Evolutionary conservation across 345 rosid genomes (phyloP), one percentile per base, ranked within the genome.

Genomic region (Syzygium oleosum): DNA sequence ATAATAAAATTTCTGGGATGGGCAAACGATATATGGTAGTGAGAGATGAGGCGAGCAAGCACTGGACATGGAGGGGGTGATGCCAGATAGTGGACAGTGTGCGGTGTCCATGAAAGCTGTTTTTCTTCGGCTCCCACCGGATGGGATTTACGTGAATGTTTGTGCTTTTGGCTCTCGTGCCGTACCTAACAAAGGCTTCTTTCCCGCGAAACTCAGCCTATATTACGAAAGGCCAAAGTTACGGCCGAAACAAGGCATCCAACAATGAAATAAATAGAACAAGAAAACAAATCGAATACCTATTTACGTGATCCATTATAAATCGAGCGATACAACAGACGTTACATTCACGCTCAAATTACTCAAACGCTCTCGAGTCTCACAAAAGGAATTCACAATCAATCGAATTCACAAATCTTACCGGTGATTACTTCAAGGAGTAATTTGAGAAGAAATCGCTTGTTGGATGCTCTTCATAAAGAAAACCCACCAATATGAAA

Each of bases 311-410:
- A 1, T 59, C 27, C 31, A 27, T 15, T 12, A 12, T 59, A 12
- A 25, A 59, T n/a, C 17, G 9, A 61, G 38, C n/a, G 14, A 5
- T 59, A n/a, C 14, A 34, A 19, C 0, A 0, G 25, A 73, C 25
- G 2, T 19, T 34, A 22, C 0, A 73, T 34, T 1, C 25, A 34
- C 2, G 0, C 0, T 21, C 14, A 0, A 73, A 9, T 34, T 6
- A 0, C 7, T 34, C 14, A 2, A 17, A 11, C 63, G 3, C 15
- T 58, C 65, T 59, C 7, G 1, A 59, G 29, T 58, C 65, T 59
- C 29, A 25, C 46, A 43, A 43, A 43, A 43, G 46, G 46, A 58
- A 25, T 58, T 27, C n/a, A 23, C 2, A 23, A 56, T 56, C 61
- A 56, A 56, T 23, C 6, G 7, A 68, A 68, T 16, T 8, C 11